Evolutionary conservation across 2,329 filamentous ascomycete genomes (phyloP).

Genomic region (Dendrostoma leiphaemia): DNA sequence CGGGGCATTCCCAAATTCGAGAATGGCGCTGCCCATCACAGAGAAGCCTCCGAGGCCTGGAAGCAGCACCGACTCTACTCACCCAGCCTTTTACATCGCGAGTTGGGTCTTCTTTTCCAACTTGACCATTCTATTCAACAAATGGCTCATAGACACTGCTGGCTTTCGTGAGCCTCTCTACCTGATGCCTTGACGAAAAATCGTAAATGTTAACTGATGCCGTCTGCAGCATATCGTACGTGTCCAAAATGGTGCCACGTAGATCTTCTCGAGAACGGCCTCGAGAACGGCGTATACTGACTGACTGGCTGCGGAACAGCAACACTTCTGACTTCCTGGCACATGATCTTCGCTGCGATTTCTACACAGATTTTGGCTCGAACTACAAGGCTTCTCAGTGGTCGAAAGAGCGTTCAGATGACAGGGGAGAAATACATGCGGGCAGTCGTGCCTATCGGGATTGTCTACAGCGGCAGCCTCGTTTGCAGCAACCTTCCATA

Average conservation of each 20-base stretch:
- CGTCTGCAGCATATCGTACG: constrained; percentile 10
- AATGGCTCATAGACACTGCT: constrained; percentile 76
- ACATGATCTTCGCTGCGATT: constrained; percentile 84
- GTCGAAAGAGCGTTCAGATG: constrained; percentile 93
- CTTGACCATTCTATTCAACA: constrained; percentile 87
- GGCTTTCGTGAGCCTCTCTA: constrained; percentile 64
- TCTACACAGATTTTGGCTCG: constrained; percentile 90
- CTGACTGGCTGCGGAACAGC: constrained; percentile 22
- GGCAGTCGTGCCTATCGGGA: constrained; percentile 86
- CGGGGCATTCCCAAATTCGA: not conserved
- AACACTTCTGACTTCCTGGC: constrained; percentile 89
- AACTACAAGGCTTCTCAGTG: constrained; percentile 84
- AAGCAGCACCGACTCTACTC: not conserved
- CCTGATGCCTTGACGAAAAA: not conserved
- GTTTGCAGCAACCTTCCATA: constrained; percentile 95
- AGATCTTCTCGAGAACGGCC: no score
- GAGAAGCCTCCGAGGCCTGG: constrained; percentile 8
- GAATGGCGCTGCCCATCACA: constrained; percentile 15
- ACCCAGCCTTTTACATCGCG: constrained; percentile 16
- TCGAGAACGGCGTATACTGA: no score
- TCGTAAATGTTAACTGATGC: not conserved
- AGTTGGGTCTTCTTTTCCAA: constrained; percentile 86
- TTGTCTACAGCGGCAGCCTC: constrained; percentile 90
- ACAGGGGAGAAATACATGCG: constrained; percentile 85
- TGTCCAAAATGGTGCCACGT: not conserved